Conservation (phyloP, 2,329 filamentous ascomycete species). For the Hymenotorrendiella dingleyae region DNA sequence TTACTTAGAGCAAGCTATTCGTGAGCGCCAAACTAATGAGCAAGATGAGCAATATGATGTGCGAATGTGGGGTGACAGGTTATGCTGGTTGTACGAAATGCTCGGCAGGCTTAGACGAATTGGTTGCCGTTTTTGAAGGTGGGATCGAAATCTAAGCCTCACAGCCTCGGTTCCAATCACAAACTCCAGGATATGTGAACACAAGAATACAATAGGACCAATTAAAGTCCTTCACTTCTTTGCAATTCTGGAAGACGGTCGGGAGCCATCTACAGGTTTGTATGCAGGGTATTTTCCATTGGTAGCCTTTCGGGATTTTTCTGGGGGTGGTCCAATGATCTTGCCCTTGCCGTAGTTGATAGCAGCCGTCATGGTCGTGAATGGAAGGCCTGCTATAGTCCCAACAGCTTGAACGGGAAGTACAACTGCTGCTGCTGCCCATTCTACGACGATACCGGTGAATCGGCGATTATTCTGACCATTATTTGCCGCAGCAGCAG, state of each 20-base stretch:
- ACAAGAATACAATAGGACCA: too few relatives aligned
- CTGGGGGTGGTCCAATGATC: slow-evolving; percentile 10
- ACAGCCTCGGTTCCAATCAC: too few relatives aligned
- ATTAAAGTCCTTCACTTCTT: slow-evolving; percentile 11
- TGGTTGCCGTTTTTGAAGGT: too few relatives aligned
- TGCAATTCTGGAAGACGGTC: slow-evolving; percentile 16
- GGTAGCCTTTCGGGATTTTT: slow-evolving; percentile 12
- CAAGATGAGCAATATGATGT: too few relatives aligned
- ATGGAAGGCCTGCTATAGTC: slow-evolving; percentile 21
- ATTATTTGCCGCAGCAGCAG: slow-evolving; percentile 60
- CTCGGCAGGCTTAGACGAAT: too few relatives aligned
- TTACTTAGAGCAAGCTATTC: too few relatives aligned
- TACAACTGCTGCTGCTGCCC: slow-evolving; percentile 23
- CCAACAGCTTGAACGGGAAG: slow-evolving; percentile 25
- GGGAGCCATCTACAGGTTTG: slow-evolving; percentile 9
- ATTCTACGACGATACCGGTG: slow-evolving; percentile 23
- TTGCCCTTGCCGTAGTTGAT: slow-evolving; percentile 19
- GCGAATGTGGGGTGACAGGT: too few relatives aligned
- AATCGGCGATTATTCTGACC: slow-evolving; percentile 18
- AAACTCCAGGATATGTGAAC: too few relatives aligned
- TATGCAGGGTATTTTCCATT: slow-evolving; percentile 18
- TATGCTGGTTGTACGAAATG: too few relatives aligned
- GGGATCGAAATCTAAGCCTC: too few relatives aligned
- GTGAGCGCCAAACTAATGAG: too few relatives aligned
- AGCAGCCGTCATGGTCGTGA: slow-evolving; percentile 17